Percentiles rank a stretch among this genome's conserved stretches.
These are phyloP conservation scores for Trichopus zeylanicus DNA, from an alignment of 116 monocot species.

Conservation along the genomic window DNA sequence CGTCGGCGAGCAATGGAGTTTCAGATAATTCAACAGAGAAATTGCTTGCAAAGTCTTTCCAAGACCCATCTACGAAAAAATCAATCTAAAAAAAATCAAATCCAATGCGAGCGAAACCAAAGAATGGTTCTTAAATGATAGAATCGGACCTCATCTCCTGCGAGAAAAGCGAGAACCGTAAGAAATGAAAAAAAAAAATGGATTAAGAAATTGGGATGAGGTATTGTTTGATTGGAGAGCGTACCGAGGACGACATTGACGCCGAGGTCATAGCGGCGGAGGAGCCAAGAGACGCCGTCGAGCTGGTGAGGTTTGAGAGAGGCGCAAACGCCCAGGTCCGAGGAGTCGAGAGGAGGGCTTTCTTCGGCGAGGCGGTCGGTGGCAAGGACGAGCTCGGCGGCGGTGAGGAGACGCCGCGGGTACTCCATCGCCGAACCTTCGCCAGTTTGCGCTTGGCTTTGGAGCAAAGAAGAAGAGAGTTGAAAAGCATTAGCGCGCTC, in stretches of 20 bases:
- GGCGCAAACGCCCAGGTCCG: slow-evolving; percentile 56
- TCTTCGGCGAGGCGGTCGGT: slow-evolving; percentile 24
- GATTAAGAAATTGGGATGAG: background rate
- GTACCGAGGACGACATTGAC: slow-evolving; percentile 88
- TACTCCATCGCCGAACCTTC: slow-evolving; percentile 33
- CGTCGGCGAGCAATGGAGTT: slow-evolving; percentile 34
- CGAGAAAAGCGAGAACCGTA: slow-evolving; percentile 13
- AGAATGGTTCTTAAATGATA: too few relatives aligned
- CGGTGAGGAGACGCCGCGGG: slow-evolving; percentile 53
- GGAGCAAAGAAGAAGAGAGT: background rate
- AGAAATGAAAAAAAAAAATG: background rate
- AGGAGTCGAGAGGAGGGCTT: slow-evolving; percentile 9
- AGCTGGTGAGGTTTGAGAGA: slow-evolving; percentile 78
- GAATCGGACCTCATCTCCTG: slow-evolving; percentile 89
- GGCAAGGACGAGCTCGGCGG: slow-evolving; percentile 60
- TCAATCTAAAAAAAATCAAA: background rate
- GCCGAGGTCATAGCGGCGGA: slow-evolving; percentile 73
- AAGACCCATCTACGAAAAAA: slow-evolving; percentile 71
- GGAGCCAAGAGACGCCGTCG: slow-evolving; percentile 84
- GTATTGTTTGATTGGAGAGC: background rate
- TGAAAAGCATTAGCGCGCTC: too few relatives aligned
- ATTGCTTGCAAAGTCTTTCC: slow-evolving; percentile 97
- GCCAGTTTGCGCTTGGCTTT: background rate
- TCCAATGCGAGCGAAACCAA: background rate
- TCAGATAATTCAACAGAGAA: slow-evolving; percentile 81